Conservation (phyloP, 768 basidiomycete genomes). For the Strobilomyces dryophilus region DNA sequence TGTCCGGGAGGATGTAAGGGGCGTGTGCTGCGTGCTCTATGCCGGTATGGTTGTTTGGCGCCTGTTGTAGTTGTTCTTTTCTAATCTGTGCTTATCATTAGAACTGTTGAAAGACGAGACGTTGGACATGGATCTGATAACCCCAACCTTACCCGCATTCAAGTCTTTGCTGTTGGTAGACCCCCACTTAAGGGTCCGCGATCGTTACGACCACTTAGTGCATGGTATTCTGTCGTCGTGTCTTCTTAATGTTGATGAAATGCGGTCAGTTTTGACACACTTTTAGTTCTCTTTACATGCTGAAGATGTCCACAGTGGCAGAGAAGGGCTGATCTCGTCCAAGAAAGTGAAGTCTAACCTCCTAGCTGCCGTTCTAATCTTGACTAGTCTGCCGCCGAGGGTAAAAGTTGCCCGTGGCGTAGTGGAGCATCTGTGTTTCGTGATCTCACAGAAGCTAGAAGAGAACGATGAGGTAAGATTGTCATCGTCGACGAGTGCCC, state of each 20-base stretch:
- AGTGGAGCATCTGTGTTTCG: slow-evolving; percentile 80
- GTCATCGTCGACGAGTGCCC: slow-evolving; percentile 8
- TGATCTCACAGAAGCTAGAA: slow-evolving; percentile 76
- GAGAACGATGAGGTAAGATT: slow-evolving; percentile 60
- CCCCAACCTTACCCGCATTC: slow-evolving; percentile 74
- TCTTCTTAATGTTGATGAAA: slow-evolving; percentile 82
- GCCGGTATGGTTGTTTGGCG: slow-evolving; percentile 42
- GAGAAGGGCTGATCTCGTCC: slow-evolving; percentile 68
- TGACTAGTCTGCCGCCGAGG: slow-evolving; percentile 71
- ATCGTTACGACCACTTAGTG: slow-evolving; percentile 55
- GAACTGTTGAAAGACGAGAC: slow-evolving; percentile 88
- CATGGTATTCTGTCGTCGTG: slow-evolving; percentile 86
- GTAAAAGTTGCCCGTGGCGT: slow-evolving; percentile 67
- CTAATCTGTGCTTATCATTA: slow-evolving; percentile 14
- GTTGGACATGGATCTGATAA: slow-evolving; percentile 71
- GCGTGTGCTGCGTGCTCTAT: slow-evolving; percentile 76
- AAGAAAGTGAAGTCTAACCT: slow-evolving; percentile 91
- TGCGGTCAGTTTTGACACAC: slow-evolving; percentile 58
- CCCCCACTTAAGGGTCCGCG: slow-evolving; percentile 37
- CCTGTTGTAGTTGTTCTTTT: neutral
- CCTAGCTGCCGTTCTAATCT: slow-evolving; percentile 75
- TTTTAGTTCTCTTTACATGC: neutral
- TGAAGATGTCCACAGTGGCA: slow-evolving; percentile 49
- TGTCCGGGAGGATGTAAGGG: slow-evolving; percentile 71
- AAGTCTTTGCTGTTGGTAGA: slow-evolving; percentile 65